Base-by-base conservation (phyloP, 257 asterid species). In the Jasminum sambac region DNA sequence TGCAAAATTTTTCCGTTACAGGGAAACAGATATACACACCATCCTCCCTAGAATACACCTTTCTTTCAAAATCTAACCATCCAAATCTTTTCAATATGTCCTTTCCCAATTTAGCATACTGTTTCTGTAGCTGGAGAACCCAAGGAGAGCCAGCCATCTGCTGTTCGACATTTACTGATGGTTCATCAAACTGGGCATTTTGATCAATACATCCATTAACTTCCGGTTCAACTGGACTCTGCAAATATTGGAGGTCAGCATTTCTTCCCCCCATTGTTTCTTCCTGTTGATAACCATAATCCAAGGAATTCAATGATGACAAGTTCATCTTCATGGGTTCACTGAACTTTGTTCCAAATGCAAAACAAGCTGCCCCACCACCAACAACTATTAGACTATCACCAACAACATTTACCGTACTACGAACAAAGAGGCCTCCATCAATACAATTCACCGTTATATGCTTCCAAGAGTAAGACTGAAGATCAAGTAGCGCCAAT, bases 311-410 rank as follows among this genome's bases (percentile, higher is more conserved):
- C 78, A 91, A 65, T 14, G 84, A 87, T 59, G 68, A 86, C 83
- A 91, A 76, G 81, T 84, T 61, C 41, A 89, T 80, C 80, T 84
- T 85, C 85, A 83, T 70, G 25, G 98, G 96, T 76, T 78, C 90
- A 55, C 90, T 91, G 91, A 95, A 95, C 83, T 88, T 91, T 24
- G 99, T 91, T 63, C 99, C 99, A 79, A 95, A 95, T 64, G 99
- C 99, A 73, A 91, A 95, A 82, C 99, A 95, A 73, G 99, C 77
- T 12, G 96, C 96, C 48, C 99, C 99, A 23, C 99, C 99, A 75
- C 99, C 98, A 75, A 89, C 76, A 81, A 91, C 80, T 55, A 91
- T 69, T 52, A 95, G 75, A 77, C 84, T 79, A 79, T 84, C 80
- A 60, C 91, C 95, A 24, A 89, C 74, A 26, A 86, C 80, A 75